Base-by-base conservation (phyloP, 805 yeast species). In the Lipomyces japonicus region DNA sequence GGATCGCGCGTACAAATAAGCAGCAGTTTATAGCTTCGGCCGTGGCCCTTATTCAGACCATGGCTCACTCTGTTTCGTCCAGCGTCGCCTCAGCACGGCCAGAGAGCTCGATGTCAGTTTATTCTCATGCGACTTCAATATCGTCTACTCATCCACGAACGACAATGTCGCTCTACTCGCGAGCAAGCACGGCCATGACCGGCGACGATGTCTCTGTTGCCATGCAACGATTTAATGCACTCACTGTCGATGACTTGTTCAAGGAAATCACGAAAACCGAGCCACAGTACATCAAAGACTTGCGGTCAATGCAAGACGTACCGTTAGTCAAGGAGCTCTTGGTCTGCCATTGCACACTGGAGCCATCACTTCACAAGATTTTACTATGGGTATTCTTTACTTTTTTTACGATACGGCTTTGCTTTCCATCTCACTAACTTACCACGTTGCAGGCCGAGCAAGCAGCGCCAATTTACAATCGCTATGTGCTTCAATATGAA, bases 391-490 rank as follows among this genome's bases (percentile, higher is more conserved):
- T 53, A 42, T 2, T n/a, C 4, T 10, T 26, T 18, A 21, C 32
- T 25, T 14, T 28, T 14, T 10, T 28, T 12, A 22, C 18, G 16
- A 14, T 10, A 5, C 23, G 16, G n/a, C n/a, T n/a, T n/a, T n/a
- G n/a, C n/a, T n/a, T n/a, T n/a, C n/a, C n/a, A n/a, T n/a, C n/a
- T 19, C 31, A 32, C 25, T 32, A 22, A 25, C 28, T 25, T 6
- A 4, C 3, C 9, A 18, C 7, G 7, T 9, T 31, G 3, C 36
- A 55, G 59, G 58, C 49, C 7, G 58, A 49, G 42, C 50, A 50
- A 31, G 60, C 58, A 10, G 57, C 55, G 2, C 55, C 62, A 2
- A 43, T 57, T 18, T 60, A 60, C 24, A 30, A 44, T 14, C 43
- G 36, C 21, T 60, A 60, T 43, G 26, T 60, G 24, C 46, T 42